Conservation (phyloP, 2,329 filamentous ascomycete genomes). For the Calonectria crousiana region DNA sequence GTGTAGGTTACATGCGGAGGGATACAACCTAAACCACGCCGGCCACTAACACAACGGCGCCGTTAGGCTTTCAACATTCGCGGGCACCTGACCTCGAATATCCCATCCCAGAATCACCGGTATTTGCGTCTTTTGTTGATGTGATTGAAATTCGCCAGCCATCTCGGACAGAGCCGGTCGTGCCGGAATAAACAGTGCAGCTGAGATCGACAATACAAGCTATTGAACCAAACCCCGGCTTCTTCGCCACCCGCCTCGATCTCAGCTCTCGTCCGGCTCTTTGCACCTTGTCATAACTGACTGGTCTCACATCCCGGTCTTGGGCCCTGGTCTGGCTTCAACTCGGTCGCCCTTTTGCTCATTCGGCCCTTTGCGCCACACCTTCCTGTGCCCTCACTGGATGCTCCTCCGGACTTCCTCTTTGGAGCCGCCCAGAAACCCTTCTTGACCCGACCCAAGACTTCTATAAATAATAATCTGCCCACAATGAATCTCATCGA, state of each 20-base stretch:
- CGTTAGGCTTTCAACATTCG: not conserved
- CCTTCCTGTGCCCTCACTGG: slow-evolving; percentile 20
- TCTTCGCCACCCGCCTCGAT: not conserved
- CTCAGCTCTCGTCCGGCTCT: not conserved
- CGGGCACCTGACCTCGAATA: not conserved
- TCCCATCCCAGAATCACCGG: not conserved
- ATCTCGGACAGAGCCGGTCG: not conserved
- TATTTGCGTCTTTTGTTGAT: not conserved
- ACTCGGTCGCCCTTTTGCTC: slow-evolving; percentile 37
- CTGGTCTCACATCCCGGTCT: not conserved
- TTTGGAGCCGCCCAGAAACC: slow-evolving; percentile 25
- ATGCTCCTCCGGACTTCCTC: slow-evolving; percentile 31
- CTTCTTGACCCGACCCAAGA: slow-evolving; percentile 6
- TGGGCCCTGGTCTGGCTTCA: slow-evolving; percentile 7
- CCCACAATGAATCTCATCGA: slow-evolving; percentile 42
- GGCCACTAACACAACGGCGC: not conserved
- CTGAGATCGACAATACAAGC: not conserved
- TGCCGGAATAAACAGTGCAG: not conserved
- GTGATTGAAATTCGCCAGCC: not conserved
- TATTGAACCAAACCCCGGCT: not conserved
- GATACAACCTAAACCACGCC: not conserved
- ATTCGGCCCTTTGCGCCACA: slow-evolving; percentile 45
- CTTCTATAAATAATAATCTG: slow-evolving; percentile 35
- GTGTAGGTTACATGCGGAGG: not conserved
- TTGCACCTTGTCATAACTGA: not conserved